Base-by-base conservation (phyloP, 768 basidiomycete genomes). In the Nidularia pulvinata region DNA sequence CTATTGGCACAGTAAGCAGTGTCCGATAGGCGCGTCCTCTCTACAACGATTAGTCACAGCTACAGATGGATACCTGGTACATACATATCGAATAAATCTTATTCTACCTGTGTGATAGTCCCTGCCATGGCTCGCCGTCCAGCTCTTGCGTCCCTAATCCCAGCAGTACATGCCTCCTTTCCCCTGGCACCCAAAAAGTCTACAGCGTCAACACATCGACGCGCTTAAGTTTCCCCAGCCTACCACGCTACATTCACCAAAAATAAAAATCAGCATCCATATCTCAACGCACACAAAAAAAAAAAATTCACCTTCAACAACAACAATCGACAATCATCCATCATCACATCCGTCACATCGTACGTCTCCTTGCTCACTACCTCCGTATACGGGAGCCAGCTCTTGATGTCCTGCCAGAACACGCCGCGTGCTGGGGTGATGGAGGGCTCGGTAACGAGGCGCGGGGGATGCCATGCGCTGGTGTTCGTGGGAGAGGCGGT, bases 321-420 rank as follows among this genome's bases (percentile, higher is more conserved):
- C 53, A 82, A 63, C 48, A 84, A 56, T 54, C 80, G 62, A 56
- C 70, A 73, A 57, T 80, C 80, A 61, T 82, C 82, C 74, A 82
- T 78, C 81, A 82, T 82, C 49, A 79, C 80, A 62, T 82, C 80
- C 48, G 78, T 80, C 43, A 80, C 75, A 57, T 77, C 72, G 55
- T 75, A 80, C 16, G 62, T 66, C 50, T 81, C 75, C 59, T 75
- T 63, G 58, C 78, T 82, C 33, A 80, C 64, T 19, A 78, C 69
- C 64, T 83, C 80, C 45, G 75, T 74, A 58, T 82, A 82, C 7
- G 82, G 78, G 56, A 84, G 62, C 49, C 64, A 72, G 57, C 76
- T 79, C 46, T 73, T 69, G 52, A 82, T 74, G 57, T 81, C 77
- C 46, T 77, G 59, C 53, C 61, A 65, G 58, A 82, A 83, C 33